These are phyloP conservation scores for Russula emetica DNA, from an alignment of 768 basidiomycete genomes.

Conservation along the genomic window DNA sequence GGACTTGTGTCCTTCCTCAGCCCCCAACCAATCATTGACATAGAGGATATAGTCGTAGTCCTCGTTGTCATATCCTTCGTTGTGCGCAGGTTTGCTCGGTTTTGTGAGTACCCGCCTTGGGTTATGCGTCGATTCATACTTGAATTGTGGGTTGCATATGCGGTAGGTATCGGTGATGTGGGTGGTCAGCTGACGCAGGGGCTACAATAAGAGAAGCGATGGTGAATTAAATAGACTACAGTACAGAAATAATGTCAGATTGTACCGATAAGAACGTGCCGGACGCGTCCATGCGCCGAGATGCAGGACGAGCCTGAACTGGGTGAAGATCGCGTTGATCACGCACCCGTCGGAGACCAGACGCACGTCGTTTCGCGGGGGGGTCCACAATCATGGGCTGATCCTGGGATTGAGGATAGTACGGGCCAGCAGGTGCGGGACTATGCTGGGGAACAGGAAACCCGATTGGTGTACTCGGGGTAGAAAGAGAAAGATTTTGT, in stretches of 20 bases:
- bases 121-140: slow-evolving; percentile 92
- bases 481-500: slow-evolving; percentile 53
- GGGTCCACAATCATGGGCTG: slow-evolving; percentile 72
- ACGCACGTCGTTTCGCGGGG: slow-evolving; percentile 57
- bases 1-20: slow-evolving; percentile 92
- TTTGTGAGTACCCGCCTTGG: slow-evolving; percentile 96
- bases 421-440: slow-evolving; percentile 43
- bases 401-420: slow-evolving; percentile 51
- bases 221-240: slow-evolving; percentile 13
- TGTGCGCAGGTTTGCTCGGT: slow-evolving; percentile 91
- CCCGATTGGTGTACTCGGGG: slow-evolving; percentile 69
- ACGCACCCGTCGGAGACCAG: slow-evolving; percentile 76
- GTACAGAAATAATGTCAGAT: slow-evolving; percentile 25
- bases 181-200: slow-evolving; percentile 70
- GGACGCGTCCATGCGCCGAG: slow-evolving; percentile 71
- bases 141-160: slow-evolving; percentile 92
- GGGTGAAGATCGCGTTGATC: slow-evolving; percentile 76
- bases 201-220: slow-evolving; percentile 37
- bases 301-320: slow-evolving; percentile 55
- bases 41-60: slow-evolving; percentile 99
- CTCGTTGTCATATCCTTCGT: slow-evolving; percentile 97
- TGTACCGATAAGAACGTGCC: slow-evolving; percentile 81
- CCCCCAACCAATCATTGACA: slow-evolving; percentile 96
- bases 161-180: slow-evolving; percentile 87
- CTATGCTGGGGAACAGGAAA: slow-evolving; percentile 52